These are phyloP conservation scores for Cladophialophora carrionii DNA, from an alignment of 2,329 filamentous ascomycete species.

Conservation along the genomic window DNA sequence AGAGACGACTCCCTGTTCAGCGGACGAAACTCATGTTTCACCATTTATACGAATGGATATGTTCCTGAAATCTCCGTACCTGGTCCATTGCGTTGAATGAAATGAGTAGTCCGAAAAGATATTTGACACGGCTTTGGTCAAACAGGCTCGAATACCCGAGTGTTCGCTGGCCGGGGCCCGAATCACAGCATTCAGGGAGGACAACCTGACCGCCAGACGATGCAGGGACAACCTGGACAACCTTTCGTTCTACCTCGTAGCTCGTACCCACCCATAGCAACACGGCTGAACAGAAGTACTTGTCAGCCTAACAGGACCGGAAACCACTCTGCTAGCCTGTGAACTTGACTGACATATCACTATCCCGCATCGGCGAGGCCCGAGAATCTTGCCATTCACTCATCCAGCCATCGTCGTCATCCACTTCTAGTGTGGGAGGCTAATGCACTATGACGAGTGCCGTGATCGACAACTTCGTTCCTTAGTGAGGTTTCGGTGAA, in stretches of 20 bases:
- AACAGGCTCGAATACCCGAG: background rate
- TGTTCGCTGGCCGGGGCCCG: background rate
- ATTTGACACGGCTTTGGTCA: background rate
- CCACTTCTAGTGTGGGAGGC: background rate
- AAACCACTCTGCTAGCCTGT: background rate
- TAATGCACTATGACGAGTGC: slow-evolving; percentile 9
- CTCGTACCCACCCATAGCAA: background rate
- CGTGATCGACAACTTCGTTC: background rate
- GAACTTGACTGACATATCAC: background rate
- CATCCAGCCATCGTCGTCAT: background rate
- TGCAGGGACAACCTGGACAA: background rate
- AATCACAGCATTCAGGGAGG: background rate
- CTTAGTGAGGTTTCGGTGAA: background rate
- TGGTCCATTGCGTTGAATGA: background rate
- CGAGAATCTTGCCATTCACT: slow-evolving; percentile 6
- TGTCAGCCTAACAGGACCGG: background rate
- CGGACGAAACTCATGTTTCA: background rate
- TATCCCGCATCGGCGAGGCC: background rate
- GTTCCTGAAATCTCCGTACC: background rate
- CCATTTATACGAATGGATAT: slow-evolving; percentile 8
- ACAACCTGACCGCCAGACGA: background rate
- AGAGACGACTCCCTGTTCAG: background rate
- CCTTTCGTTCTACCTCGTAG: background rate
- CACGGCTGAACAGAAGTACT: slow-evolving; percentile 4
- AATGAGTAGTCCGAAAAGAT: background rate